Evolutionary conservation across 1,284 basidiomycete species (phyloP).

Genomic region (Golubevia pallescens): DNA sequence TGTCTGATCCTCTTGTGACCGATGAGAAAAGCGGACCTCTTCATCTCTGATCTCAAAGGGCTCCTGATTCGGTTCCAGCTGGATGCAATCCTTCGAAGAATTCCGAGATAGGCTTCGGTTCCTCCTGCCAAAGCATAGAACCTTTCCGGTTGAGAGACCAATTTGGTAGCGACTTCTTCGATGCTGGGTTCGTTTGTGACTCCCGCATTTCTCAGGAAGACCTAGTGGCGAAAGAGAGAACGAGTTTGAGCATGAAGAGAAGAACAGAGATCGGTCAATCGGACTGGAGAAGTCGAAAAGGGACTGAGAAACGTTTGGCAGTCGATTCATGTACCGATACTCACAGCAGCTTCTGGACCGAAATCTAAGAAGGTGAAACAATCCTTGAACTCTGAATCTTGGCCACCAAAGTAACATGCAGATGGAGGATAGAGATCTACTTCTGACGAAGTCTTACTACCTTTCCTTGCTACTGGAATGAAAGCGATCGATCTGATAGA

Average conservation of each 20-base stretch:
- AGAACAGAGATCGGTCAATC: no score
- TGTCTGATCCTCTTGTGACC: conserved; percentile 52
- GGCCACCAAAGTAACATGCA: conserved; percentile 71
- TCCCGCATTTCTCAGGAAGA: conserved; percentile 83
- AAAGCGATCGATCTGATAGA: conserved; percentile 60
- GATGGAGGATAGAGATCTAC: conserved; percentile 34
- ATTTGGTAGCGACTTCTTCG: conserved; percentile 70
- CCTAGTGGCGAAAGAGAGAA: no score
- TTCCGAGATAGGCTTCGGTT: conserved; percentile 73
- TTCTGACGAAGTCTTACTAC: conserved; percentile 19
- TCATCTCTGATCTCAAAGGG: conserved; percentile 44
- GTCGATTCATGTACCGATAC: no score
- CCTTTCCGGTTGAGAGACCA: conserved; percentile 68
- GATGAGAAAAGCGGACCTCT: conserved; percentile 60
- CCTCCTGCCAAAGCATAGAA: conserved; percentile 76
- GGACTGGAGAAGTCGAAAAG: no score
- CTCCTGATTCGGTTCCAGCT: conserved; percentile 34
- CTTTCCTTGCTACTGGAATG: conserved; percentile 64
- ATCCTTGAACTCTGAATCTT: conserved; percentile 42
- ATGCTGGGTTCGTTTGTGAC: conserved; percentile 87
- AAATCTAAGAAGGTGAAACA: conserved; percentile 87
- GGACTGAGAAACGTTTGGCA: no score
- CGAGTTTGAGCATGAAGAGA: no score
- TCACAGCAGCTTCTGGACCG: conserved; percentile 78
- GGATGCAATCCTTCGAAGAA: conserved; percentile 64